Base-by-base conservation (phyloP, 2,329 filamentous ascomycete genomes). In the Trichoderma sp. region DNA sequence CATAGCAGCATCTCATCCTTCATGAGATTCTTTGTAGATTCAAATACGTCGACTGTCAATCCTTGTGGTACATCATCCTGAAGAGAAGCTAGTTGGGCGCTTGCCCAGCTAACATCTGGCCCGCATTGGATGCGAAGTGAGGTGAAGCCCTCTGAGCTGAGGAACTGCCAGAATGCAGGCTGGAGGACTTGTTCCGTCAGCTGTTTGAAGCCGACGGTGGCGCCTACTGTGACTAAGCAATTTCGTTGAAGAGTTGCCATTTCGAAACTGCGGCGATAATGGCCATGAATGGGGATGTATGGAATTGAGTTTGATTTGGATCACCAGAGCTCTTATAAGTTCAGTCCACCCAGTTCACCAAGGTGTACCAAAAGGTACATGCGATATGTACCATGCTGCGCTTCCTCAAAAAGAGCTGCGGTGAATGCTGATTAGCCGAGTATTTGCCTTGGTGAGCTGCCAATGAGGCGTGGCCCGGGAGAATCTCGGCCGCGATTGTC, bases 201-300 rank as follows among this genome's bases (percentile, higher is more conserved):
- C 7, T 86, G 81, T 67, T 87, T 85, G 82, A 99, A 99, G 24
- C 92, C 89, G 18, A 95, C 94, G 0, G 95, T 99, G 6, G 96
- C 95, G 71, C 96, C 96, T 34, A 97, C 92, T 0, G 96, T 98
- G 70, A 98, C 91, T 75, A 99, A 93, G 79, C 93, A 96, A 68
- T 84, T 79, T 39, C 81, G 79, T 30, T 79, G 72, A 21, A 76
- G 64, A 51, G 39, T 58, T 8, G 36, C 58, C 71, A 78, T 75
- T n/a, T 11, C 26, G 66, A 26, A 7, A 36, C 15, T 24, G 56
- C 14, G 12, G 36, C 14, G 8, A 30, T 12, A 36, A 36, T 32
- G 26, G 43, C 21, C 67, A 70, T 70, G 8, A 4, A 57, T 56
- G 30, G 15, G 14, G 21, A 34, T 0, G 6, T 8, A 51, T 39